Conservation (phyloP, 169 alveolate species). For the Eimeria praecox region DNA sequence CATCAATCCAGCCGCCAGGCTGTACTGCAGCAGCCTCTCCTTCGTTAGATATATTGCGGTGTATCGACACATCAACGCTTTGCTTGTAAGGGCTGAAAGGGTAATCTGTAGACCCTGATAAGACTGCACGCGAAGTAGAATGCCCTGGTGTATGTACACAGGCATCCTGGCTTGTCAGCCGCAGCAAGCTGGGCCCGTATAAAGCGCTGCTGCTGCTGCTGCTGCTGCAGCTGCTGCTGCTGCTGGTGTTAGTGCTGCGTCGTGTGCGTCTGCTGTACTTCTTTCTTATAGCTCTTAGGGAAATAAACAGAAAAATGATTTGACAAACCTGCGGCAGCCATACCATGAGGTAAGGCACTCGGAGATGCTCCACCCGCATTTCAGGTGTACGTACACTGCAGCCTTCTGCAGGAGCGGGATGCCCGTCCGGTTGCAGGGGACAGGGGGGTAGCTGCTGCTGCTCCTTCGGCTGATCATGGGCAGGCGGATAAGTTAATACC, state of each 20-base stretch:
- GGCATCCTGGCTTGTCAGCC: neutral
- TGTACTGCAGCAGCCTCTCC: neutral
- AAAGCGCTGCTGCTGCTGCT: conserved; percentile 21
- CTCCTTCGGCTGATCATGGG: neutral
- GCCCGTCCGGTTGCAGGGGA: neutral
- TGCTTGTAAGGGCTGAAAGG: too few relatives aligned
- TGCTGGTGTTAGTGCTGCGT: conserved; percentile 7
- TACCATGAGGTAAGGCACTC: conserved; percentile 72
- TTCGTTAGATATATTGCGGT: neutral
- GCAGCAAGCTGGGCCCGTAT: neutral
- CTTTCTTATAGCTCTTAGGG: conserved; percentile 26
- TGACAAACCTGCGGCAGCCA: conserved; percentile 72
- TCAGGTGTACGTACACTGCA: conserved; percentile 39
- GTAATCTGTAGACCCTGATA: too few relatives aligned
- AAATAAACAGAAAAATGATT: conserved; percentile 46
- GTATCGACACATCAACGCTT: too few relatives aligned
- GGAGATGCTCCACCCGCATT: conserved; percentile 9
- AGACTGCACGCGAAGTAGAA: neutral
- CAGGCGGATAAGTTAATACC: neutral
- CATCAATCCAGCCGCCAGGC: too few relatives aligned
- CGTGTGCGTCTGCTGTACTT: neutral
- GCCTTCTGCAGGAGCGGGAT: neutral
- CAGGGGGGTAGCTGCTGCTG: conserved; percentile 21
- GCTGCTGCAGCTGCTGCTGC: conserved; percentile 49
- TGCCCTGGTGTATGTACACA: neutral